These are phyloP conservation scores for Wickerhamiella azymoides DNA, from an alignment of 805 yeast species.

Conservation along the genomic window DNA sequence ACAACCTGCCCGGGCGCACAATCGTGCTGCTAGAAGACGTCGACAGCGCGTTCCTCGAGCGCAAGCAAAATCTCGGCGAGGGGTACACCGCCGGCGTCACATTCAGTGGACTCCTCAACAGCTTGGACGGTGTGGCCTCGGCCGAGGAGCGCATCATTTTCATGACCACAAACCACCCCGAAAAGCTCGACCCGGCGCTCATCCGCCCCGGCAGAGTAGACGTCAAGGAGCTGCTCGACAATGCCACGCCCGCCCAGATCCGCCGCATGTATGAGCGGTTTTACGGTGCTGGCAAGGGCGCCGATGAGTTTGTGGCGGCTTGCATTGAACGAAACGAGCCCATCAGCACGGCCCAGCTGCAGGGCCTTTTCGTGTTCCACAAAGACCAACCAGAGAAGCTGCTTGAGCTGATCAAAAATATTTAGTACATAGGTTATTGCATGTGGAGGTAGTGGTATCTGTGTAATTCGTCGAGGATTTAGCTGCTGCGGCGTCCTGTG, in stretches of 20 bases:
- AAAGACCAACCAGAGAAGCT: conserved; percentile 74
- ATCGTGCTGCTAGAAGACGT: conserved; percentile 79
- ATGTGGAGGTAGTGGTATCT: no score
- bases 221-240: conserved; percentile 63
- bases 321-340: conserved; percentile 36
- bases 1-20: conserved; percentile 84
- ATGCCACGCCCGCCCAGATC: conserved; percentile 76
- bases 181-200: conserved; percentile 80
- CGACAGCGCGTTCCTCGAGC: conserved; percentile 77
- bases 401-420: conserved; percentile 37
- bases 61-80: conserved; percentile 60
- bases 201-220: conserved; percentile 93
- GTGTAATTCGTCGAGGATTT: no score
- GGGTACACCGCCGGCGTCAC: conserved; percentile 85
- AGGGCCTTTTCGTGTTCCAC: conserved; percentile 87
- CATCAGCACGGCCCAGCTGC: conserved; percentile 86
- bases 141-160: conserved; percentile 94
- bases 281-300: conserved; percentile 47
- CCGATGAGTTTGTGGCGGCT: conserved; percentile 37
- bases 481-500: no score
- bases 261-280: conserved; percentile 75
- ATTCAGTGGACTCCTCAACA: conserved; percentile 84
- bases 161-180: conserved; percentile 98
- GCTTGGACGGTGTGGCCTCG: conserved; percentile 93
- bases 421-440: background rate